phyloP scores from a whole-genome alignment of 164 flowering plant genomes.

The Cinnamomum micranthum region DNA sequence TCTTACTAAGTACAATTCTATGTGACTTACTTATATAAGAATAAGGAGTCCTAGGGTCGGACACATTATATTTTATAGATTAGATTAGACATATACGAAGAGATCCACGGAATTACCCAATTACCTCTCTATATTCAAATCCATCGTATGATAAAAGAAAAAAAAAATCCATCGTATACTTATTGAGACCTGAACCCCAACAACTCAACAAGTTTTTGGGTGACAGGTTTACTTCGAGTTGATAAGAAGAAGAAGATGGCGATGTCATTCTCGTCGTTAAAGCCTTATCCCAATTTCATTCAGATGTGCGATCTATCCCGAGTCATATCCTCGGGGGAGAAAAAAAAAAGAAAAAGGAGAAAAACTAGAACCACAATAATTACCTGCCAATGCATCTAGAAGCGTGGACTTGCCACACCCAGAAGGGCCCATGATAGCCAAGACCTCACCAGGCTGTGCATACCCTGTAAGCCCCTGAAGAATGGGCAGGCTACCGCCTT shows the following conservation, averaged over 20 bases:
- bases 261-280: not conserved
- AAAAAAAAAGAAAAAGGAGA: too few relatives aligned
- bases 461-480: constrained; percentile 53
- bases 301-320: not conserved
- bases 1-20: too few relatives aligned
- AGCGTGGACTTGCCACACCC: constrained; percentile 73
- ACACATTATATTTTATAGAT: too few relatives aligned
- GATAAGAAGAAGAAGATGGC: not conserved
- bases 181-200: too few relatives aligned
- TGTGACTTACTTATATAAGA: too few relatives aligned
- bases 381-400: constrained; percentile 61
- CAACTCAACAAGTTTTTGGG: not conserved
- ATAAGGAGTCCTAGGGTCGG: too few relatives aligned
- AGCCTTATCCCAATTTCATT: not conserved
- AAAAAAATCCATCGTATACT: not conserved
- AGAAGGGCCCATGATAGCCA: constrained; percentile 79
- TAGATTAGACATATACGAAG: too few relatives aligned
- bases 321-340: too few relatives aligned
- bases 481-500: constrained; percentile 21
- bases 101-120: too few relatives aligned
- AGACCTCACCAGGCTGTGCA: constrained; percentile 47
- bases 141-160: too few relatives aligned
- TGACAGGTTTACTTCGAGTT: not conserved
- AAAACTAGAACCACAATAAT: not conserved
- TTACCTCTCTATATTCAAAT: too few relatives aligned